These are phyloP conservation scores for Magnusiomyces clavatus DNA, from an alignment of 1,139 yeast genomes.

Conservation along the genomic window DNA sequence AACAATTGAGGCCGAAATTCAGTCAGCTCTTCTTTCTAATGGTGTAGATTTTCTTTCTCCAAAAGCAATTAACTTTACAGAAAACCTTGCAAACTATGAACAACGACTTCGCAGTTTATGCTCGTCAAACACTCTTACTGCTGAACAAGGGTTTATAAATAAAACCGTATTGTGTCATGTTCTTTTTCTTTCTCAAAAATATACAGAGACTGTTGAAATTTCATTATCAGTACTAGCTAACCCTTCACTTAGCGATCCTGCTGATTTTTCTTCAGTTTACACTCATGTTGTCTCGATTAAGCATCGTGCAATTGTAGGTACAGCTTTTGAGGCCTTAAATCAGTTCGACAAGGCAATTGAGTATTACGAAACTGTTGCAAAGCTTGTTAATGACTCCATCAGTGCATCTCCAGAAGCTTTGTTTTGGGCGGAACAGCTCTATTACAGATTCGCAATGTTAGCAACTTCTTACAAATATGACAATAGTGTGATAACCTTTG, in stretches of 20 bases:
- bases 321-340: constrained; percentile 22
- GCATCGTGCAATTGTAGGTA: constrained; percentile 23
- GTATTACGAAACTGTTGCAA: constrained; percentile 17
- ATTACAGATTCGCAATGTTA: constrained; percentile 19
- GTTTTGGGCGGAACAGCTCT: constrained; percentile 23
- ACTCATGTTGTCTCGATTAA: constrained; percentile 20
- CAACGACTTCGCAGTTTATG: constrained; percentile 2
- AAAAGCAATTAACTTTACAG: constrained; percentile 1
- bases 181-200: constrained; percentile 17
- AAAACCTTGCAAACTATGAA: constrained; percentile 2
- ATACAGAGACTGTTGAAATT: constrained; percentile 15
- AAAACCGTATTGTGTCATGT: constrained; percentile 20
- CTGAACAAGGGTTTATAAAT: constrained; percentile 18
- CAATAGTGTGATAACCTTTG: constrained; percentile 15
- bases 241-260: background rate
- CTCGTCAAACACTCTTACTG: background rate
- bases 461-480: constrained; percentile 16
- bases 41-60: constrained; percentile 11
- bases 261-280: constrained; percentile 13
- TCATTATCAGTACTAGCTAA: constrained; percentile 5
- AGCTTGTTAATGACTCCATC: constrained; percentile 6
- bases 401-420: constrained; percentile 18
- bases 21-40: background rate
- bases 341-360: constrained; percentile 21
- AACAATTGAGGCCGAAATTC: constrained; percentile 9